Base-by-base conservation (phyloP, 495 filamentous ascomycete species). In the Rhypophila decipiens region DNA sequence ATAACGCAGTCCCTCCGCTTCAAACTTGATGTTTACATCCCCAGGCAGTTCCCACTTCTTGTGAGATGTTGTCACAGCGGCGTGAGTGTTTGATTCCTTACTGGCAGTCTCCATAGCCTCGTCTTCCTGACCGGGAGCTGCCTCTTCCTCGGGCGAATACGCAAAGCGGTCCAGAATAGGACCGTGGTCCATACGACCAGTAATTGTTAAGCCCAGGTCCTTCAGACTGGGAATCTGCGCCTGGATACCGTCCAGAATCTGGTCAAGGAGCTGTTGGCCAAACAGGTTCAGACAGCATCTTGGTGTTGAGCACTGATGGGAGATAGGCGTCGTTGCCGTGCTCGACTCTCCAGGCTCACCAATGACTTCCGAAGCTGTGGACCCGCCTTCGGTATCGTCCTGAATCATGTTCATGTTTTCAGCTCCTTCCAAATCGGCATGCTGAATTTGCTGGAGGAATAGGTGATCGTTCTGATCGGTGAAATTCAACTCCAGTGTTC, bases 391-490 rank as follows among this genome's bases (percentile, higher is more conserved):
- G 24, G n/a, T 29, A 3, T 9, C 39, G n/a, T n/a, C n/a, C 10
- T 17, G 12, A 2, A 18, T 18, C 17, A 18, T 24, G n/a, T 27
- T 21, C 3, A 18, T 19, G 7, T 15, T 4, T 13, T 17, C 20
- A 8, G 20, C 29, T 7, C 24, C 23, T 23, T 23, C 31, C 10
- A 8, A 21, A 0, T 22, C 5, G 24, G 44, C 39, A 18, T 37
- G 37, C 11, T 23, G 47, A 4, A 50, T 23, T 36, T 35, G 42
- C 20, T 23, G 10, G 0, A 63, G 49, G 39, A 49, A 63, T 4
- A 60, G 44, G 20, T 49, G 53, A 27, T 63, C 59, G 20, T 57
- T 53, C 24, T 19, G 34, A 42, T 57, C 49, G 50, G 33, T 37
- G 44, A 61, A 49, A 49, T 34, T 42, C 9, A 61, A 42, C 43